A percentile compares a stretch with the other conserved stretches of the same genome.
phyloP scores from a whole-genome alignment of 768 basidiomycete species.

The Kwoniella sp. region DNA sequence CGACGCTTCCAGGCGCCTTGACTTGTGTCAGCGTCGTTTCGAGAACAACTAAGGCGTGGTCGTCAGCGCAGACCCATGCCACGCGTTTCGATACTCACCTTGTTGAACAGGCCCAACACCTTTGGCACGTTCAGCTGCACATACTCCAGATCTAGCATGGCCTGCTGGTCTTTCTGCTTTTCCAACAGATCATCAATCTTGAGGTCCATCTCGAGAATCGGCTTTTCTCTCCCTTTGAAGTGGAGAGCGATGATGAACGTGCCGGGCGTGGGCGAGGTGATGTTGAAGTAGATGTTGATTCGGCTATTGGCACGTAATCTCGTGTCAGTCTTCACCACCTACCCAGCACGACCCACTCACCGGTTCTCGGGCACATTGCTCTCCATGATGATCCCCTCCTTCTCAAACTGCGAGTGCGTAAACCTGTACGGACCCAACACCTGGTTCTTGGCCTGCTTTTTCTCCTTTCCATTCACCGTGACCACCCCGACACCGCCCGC shows the following conservation, averaged over 20 bases:
- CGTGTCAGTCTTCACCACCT: not conserved
- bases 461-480: slow-evolving; percentile 93
- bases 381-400: slow-evolving; percentile 98
- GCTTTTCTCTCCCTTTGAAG: slow-evolving; percentile 98
- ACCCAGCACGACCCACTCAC: too few relatives aligned
- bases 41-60: slow-evolving; percentile 26
- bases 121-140: slow-evolving; percentile 96
- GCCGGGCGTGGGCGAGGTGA: slow-evolving; percentile 93
- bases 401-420: slow-evolving; percentile 96
- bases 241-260: slow-evolving; percentile 98
- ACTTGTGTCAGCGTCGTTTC: slow-evolving; percentile 28
- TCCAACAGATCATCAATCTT: slow-evolving; percentile 97
- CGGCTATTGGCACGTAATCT: slow-evolving; percentile 62
- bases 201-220: slow-evolving; percentile 98
- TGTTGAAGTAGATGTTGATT: slow-evolving; percentile 97
- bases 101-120: slow-evolving; percentile 84
- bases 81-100: slow-evolving; percentile 55
- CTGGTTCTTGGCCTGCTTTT: slow-evolving; percentile 77
- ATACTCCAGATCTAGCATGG: slow-evolving; percentile 92
- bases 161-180: slow-evolving; percentile 99
- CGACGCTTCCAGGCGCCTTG: too few relatives aligned
- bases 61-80: not conserved
- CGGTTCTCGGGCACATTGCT: slow-evolving; percentile 98
- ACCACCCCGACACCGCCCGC: slow-evolving; percentile 83
- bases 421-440: slow-evolving; percentile 94